A percentile compares a stretch with the other conserved stretches of the same genome.
Evolutionary conservation across 169 alveolate species (phyloP).

Genomic region (Cryptosporidium sp.): DNA sequence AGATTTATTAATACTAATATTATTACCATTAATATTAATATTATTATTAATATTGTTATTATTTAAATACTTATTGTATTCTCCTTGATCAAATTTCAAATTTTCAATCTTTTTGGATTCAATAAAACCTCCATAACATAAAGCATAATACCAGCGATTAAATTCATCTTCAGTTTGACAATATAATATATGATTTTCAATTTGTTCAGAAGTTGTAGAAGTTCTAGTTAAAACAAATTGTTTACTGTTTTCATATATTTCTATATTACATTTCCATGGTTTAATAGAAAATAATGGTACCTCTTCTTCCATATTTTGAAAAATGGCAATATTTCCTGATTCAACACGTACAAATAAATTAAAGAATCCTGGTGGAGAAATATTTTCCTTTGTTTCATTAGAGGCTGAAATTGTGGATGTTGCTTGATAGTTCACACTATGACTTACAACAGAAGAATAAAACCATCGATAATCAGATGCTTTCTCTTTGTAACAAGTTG

Average conservation of each 20-base stretch:
- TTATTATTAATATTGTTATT: neutral
- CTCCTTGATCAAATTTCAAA: neutral
- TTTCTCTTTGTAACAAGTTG: constrained; percentile 63
- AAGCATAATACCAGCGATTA: constrained; percentile 72
- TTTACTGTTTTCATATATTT: constrained; percentile 50
- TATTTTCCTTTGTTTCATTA: neutral
- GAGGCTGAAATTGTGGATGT: neutral
- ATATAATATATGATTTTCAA: constrained; percentile 48
- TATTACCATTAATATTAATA: neutral
- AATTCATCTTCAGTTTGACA: constrained; percentile 73
- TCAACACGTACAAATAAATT: constrained; percentile 70
- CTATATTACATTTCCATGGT: constrained; percentile 60
- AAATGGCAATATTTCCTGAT: constrained; percentile 66
- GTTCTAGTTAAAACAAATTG: constrained; percentile 49
- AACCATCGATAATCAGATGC: constrained; percentile 75
- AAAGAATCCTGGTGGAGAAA: constrained; percentile 73
- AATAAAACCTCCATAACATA: constrained; percentile 66
- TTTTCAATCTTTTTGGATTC: neutral
- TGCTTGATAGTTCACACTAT: constrained; percentile 50
- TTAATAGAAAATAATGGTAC: constrained; percentile 62
- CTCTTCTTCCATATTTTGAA: constrained; percentile 75
- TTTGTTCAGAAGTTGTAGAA: constrained; percentile 62
- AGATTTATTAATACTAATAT: neutral
- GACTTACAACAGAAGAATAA: constrained; percentile 70
- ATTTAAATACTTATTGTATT: neutral